Conservation (phyloP, 2,329 filamentous ascomycete genomes). For the Aureobasidium melanogenum region DNA sequence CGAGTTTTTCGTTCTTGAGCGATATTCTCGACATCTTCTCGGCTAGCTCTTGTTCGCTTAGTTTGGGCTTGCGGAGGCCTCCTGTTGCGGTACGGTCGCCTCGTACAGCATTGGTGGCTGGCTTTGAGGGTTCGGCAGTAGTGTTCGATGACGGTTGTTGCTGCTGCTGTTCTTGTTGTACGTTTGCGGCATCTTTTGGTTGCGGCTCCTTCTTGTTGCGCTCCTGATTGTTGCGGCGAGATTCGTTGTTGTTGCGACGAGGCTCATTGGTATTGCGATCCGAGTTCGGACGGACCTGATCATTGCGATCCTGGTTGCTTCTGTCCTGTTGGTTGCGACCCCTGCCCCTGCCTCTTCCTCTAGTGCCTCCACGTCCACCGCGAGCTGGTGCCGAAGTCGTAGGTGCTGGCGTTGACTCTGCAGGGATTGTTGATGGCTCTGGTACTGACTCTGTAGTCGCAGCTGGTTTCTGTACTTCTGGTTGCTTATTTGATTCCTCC, state of each 20-base stretch:
- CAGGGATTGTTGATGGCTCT: neutral
- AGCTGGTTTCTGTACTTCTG: neutral
- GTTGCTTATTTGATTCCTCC: slow-evolving; percentile 14
- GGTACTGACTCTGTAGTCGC: neutral
- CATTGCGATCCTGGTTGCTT: neutral
- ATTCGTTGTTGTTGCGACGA: neutral
- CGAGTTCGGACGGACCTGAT: neutral
- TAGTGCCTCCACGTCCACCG: neutral
- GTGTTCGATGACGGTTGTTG: slow-evolving; percentile 11
- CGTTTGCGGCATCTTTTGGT: neutral
- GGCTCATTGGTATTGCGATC: slow-evolving; percentile 7
- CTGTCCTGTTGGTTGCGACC: neutral
- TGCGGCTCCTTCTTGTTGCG: neutral
- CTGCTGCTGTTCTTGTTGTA: slow-evolving; percentile 7
- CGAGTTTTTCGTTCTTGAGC: slow-evolving; percentile 51
- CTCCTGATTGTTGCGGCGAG: neutral
- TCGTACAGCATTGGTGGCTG: slow-evolving; percentile 20
- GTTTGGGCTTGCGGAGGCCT: slow-evolving; percentile 42
- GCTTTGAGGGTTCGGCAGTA: slow-evolving; percentile 18
- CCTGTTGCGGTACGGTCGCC: slow-evolving; percentile 28
- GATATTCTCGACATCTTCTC: slow-evolving; percentile 53
- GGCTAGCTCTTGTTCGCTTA: slow-evolving; percentile 56
- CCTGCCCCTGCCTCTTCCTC: slow-evolving; percentile 13
- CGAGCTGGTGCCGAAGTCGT: neutral
- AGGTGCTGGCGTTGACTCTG: slow-evolving; percentile 14